These are phyloP conservation scores for Uncinocarpus reesii DNA, from an alignment of 2,329 filamentous ascomycete genomes.

Conservation along the genomic window DNA sequence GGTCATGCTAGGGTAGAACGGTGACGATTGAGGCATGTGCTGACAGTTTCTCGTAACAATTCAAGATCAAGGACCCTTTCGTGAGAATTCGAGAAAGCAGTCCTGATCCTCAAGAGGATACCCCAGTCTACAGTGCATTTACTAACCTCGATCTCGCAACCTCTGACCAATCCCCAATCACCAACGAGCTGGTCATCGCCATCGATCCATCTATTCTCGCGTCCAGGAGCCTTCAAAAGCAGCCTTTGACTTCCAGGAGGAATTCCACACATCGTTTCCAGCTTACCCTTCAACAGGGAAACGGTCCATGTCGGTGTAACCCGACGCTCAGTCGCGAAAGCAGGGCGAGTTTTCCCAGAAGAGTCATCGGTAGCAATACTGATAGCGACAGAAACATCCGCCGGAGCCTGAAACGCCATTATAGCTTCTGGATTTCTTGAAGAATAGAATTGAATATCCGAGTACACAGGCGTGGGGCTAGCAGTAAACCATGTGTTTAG, in stretches of 20 bases:
- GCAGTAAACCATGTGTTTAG: too few species aligned
- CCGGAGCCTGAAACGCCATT: constrained; percentile 29
- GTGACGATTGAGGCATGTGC: not conserved
- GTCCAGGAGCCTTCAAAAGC: constrained; percentile 54
- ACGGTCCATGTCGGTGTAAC: constrained; percentile 90
- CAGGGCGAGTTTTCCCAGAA: constrained; percentile 19
- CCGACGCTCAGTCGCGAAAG: constrained; percentile 67
- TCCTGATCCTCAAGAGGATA: too few species aligned
- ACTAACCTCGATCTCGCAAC: constrained; percentile 37
- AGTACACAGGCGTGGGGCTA: not conserved
- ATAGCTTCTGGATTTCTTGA: not conserved
- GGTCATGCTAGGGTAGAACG: too few species aligned
- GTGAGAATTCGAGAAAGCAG: too few species aligned
- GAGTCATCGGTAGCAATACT: constrained; percentile 23
- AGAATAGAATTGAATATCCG: not conserved
- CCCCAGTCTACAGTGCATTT: not conserved
- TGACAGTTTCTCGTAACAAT: too few species aligned
- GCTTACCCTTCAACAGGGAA: constrained; percentile 68
- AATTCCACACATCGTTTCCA: constrained; percentile 87
- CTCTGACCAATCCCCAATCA: constrained; percentile 35
- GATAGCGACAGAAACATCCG: constrained; percentile 33
- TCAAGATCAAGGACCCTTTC: too few species aligned
- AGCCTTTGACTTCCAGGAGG: constrained; percentile 70
- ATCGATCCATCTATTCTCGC: constrained; percentile 50
- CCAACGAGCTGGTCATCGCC: constrained; percentile 63